Base-by-base conservation (phyloP, 2,329 filamentous ascomycete species). In the Aspergillus ruber region DNA sequence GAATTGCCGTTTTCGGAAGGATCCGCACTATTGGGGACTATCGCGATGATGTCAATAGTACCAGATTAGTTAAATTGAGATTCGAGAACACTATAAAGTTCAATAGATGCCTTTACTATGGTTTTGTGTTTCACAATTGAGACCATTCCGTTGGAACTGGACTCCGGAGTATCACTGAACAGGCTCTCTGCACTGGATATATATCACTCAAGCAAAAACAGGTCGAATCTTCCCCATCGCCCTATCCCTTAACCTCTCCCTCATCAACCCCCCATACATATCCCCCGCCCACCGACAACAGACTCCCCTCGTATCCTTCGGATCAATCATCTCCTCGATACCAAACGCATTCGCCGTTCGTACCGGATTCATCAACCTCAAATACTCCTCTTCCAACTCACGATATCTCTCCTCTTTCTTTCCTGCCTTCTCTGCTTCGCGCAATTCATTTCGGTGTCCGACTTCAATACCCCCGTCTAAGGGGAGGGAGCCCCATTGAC, bases 381-480 rank as follows among this genome's bases (percentile, higher is more conserved):
- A 65, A 59, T 84, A 84, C 60, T 82, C 79, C 20, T 78, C 73
- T 40, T 83, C 77, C 27, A 85, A 54, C 56, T 82, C 76, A 36
- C 71, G 68, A 53, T 83, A 84, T 38, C 74, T 62, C 51, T 72
- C 72, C 15, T 72, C 73, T 51, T 77, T 74, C 29, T 70, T 65
- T 0, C 78, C 78, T 21, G 70, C 57, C 45, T 73, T 75, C 48
- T 76, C 74, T 23, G 77, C 77, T 52, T 80, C 74, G 49, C 74
- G 77, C 50, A 84, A 60, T 54, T 84, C 81, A 47, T 77, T 76
- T 1, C 77, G 72, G 63, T 85, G 82, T 0, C 75, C 80, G 7
- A 83, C 81, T 55, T 85, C 81, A 29, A 85, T 83, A 0, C 82
- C 82, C 2, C 81, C 82, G 46, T 82, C 80, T 0, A 84, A 66